Base-by-base conservation (phyloP, 495 filamentous ascomycete genomes). In the Talaromyces stipitatus region DNA sequence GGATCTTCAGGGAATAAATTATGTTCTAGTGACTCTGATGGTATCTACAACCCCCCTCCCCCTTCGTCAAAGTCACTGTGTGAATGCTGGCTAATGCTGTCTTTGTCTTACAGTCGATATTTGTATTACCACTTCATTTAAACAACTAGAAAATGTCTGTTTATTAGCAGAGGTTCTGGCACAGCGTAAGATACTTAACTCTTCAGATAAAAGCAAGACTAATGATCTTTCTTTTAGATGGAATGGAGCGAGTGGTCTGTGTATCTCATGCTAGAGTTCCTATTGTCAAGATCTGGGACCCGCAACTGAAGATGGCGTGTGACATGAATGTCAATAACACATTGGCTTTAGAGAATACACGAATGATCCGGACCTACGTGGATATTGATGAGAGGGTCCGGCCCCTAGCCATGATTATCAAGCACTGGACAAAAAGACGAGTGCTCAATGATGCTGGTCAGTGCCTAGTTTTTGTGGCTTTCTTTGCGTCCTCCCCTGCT, bases 281-380 rank as follows among this genome's bases (percentile, higher is more conserved):
- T 9, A 98, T 98, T 61, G 94, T 98, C 54, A 98, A 97, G 73
- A 92, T 96, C 48, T 97, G 92, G 92, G 94, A 98, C 66, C 95
- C 94, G 0, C 91, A 96, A 69, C 78, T 96, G 23, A 73, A 82
- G 33, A 76, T 98, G 57, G 88, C 91, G n/a, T 96, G 91, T 62
- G 94, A 98, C 67, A 94, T 98, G 87, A 98, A 97, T 58, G 91
- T 97, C 72, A 98, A 98, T 73, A 98, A 96, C 61, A 92, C 92
- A 2, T 61, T 92, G 46, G 94, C 94, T 1, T 72, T 98, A 59
- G 92, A 97, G 67, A 98, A 98, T 65, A 98, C 94, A 23, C 86
- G 91, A 11, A 96, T 98, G 94, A 91, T 98, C 62, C 91, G 92
- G 68, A 96, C 91, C 0, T 98, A 98, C 74, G 90, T 97, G 56